Evolutionary conservation across 1,284 basidiomycete species (phyloP), one percentile per base, ranked within the genome.

Genomic region (Ustilago vetiveriae): DNA sequence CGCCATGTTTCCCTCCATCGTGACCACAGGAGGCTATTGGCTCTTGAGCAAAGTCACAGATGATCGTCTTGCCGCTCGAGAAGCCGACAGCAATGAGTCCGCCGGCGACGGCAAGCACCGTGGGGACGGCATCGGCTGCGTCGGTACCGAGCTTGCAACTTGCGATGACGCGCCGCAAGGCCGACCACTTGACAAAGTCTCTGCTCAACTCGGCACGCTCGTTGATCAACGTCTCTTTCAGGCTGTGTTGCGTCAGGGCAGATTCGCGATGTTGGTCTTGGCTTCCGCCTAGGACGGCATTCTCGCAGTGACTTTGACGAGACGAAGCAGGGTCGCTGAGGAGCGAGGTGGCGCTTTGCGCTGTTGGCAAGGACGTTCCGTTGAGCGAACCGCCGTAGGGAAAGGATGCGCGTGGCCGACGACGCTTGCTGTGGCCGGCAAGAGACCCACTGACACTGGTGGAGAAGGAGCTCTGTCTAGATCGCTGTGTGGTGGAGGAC

Each of bases 51-150:
- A 96, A 97, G 79, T 94, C 92, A 82, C 94, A 95, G 1, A 97
- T 90, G 42, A 89, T 85, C 29, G 90, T 86, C 76, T 86, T 88
- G 6, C 94, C 96, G 21, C 85, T 84, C 40, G 89, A 88, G 0
- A 90, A 94, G 4, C 96, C 96, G 5, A 98, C 85, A 62, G 92
- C 97, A 30, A 99, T 88, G 60, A 96, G 84, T 0, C 94, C 94
- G 72, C 92, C 92, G 10, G 91, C 90, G 9, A 90, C 89, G 16
- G 66, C 67, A 53, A 98, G 83, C 11, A 91, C 90, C 0, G 90
- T 92, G 0, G 94, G 92, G 0, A 91, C 90, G 6, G 56, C 42
- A 17, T 86, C 76, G 5, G 84, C 78, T 5, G 86, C 83, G 16
- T 54, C 50, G 2, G 86, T 83, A 0, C 88, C 89, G 9, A 91